Percentiles rank a stretch among this genome's conserved stretches.
These are phyloP conservation scores for Beauveria scarabaeidicola DNA, from an alignment of 2,329 filamentous ascomycete genomes.

Conservation along the genomic window DNA sequence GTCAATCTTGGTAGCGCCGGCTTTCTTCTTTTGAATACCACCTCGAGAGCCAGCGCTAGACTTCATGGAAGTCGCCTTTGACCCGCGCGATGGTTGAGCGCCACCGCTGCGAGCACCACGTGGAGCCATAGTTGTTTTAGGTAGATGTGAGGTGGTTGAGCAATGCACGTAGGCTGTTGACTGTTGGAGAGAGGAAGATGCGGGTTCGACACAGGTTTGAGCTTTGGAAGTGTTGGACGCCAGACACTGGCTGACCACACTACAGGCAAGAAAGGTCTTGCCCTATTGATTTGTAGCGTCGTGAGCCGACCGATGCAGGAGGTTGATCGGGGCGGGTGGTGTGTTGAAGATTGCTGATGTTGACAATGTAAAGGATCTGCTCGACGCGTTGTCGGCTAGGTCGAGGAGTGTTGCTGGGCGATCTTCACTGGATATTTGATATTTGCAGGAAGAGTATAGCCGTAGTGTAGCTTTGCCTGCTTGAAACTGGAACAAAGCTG, in stretches of 20 bases:
- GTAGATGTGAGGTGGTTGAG: slow-evolving; percentile 8
- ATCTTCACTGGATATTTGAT: not conserved
- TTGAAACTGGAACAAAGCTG: not conserved
- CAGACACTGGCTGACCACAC: not conserved
- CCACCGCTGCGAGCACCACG: slow-evolving; percentile 14
- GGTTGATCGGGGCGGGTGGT: not conserved
- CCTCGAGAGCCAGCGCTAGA: slow-evolving; percentile 30
- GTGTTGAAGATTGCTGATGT: not conserved
- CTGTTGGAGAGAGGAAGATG: not conserved
- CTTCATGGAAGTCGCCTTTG: slow-evolving; percentile 21
- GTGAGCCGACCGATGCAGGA: not conserved
- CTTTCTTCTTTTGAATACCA: slow-evolving; percentile 44
- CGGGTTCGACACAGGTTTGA: not conserved
- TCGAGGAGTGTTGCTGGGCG: not conserved
- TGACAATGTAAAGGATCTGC: not conserved
- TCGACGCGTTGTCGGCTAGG: not conserved
- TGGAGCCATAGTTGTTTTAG: slow-evolving; percentile 15
- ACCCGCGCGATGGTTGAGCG: slow-evolving; percentile 22
- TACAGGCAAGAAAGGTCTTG: not conserved
- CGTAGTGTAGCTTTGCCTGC: not conserved
- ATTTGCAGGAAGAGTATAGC: not conserved
- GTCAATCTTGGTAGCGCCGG: slow-evolving; percentile 32
- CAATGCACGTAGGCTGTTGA: slow-evolving; percentile 4
- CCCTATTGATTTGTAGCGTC: not conserved
- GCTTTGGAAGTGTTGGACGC: not conserved